These are phyloP conservation scores for Podospora tetraspora DNA, from an alignment of 495 filamentous ascomycete species.

Conservation along the genomic window DNA sequence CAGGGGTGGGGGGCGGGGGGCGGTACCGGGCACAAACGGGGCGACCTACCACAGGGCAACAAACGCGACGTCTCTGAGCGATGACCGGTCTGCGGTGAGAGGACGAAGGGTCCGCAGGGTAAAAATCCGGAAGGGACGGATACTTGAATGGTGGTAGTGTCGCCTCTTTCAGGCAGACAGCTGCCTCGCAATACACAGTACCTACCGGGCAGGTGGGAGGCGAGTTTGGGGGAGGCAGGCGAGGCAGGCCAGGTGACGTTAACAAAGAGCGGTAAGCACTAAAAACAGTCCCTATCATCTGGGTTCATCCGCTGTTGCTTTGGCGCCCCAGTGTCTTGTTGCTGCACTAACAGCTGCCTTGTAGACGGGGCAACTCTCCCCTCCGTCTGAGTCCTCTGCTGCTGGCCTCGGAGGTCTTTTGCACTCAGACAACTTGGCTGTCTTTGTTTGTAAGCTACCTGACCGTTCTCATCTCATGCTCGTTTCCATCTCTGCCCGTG, in stretches of 20 bases:
- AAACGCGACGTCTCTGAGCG: slow-evolving; percentile 11
- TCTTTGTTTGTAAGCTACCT: not conserved
- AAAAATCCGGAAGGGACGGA: slow-evolving; percentile 14
- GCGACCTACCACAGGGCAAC: not conserved
- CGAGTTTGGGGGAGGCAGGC: slow-evolving; percentile 8
- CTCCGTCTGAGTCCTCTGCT: too few species aligned
- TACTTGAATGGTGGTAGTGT: slow-evolving; percentile 26
- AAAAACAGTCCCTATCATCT: not conserved
- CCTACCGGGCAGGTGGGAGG: slow-evolving; percentile 8
- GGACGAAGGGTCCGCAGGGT: slow-evolving; percentile 5
- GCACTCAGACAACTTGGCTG: not conserved
- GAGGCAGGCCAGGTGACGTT: slow-evolving; percentile 10
- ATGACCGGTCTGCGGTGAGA: slow-evolving; percentile 2
- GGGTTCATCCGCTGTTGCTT: not conserved
- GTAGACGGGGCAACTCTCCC: not conserved
- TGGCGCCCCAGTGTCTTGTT: not conserved
- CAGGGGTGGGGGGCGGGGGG: not conserved
- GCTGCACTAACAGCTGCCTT: not conserved
- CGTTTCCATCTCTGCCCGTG: not conserved
- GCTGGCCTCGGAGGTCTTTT: too few species aligned
- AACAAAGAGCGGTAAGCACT: slow-evolving; percentile 29
- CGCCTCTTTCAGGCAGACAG: slow-evolving; percentile 23
- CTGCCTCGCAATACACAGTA: slow-evolving; percentile 20
- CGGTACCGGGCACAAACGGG: not conserved
- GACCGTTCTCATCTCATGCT: not conserved